Base-by-base conservation (phyloP, 1,284 basidiomycete species). In the Sanghuangporus baumii region DNA sequence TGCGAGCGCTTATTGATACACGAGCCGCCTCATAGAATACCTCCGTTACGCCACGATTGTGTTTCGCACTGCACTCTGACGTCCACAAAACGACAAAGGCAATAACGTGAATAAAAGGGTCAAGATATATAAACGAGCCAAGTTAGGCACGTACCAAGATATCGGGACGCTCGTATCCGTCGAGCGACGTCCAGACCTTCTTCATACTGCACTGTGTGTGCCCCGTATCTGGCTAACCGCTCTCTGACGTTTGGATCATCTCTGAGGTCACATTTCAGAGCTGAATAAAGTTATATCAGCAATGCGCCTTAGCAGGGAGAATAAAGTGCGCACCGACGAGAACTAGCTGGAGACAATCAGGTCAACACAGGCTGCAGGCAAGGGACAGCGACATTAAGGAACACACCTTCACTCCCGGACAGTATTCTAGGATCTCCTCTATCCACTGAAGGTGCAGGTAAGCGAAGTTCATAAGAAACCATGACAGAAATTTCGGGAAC, bases 31-130 rank as follows among this genome's bases (percentile, higher is more conserved):
- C 94, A 67, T 91, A 84, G 71, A 98, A 95, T 5, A 95, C 94
- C 72, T 98, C 94, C 31, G 84, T 81, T 8, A 98, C 94, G 3
- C 96, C 96, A 51, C 96, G 85, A 70, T 97, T 96, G 70, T 95
- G 92, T 74, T 96, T 97, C 9, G 96, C 94, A 66, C 94, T 96
- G 73, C 95, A 98, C 79, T 98, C 95, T 95, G 20, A 46, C 7
- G 11, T n/a, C 43, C 43, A 3, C 20, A 6, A n/a, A 8, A 7
- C 16, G 18, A 31, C 26, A 31, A 31, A 31, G 26, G 43, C 2
- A 8, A 46, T 18, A 46, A 18, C 43, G 20, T 41, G 7, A 41
- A 41, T 41, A 5, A 2, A n/a, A 12, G 40, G 3, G 40, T n/a
- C 0, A 41, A 12, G 5, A 41, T 41, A 41, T 12, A 41, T 2